Conservation (phyloP, 768 basidiomycete species). For the Boletus edulis region DNA sequence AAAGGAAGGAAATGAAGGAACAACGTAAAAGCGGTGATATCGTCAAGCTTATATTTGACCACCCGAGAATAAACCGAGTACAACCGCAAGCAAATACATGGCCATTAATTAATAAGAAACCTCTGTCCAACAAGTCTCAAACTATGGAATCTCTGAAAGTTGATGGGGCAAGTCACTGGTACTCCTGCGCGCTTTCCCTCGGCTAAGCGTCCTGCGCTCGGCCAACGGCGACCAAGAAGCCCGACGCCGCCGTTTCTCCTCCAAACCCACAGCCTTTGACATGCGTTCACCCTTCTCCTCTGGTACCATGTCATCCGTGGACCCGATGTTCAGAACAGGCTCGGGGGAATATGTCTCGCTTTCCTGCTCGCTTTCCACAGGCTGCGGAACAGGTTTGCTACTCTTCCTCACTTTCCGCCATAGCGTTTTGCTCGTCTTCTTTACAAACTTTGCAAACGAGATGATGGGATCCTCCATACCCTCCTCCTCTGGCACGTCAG, state of each 20-base stretch:
- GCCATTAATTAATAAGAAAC: too few relatives aligned
- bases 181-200: slow-evolving; percentile 16
- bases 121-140: neutral
- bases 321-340: slow-evolving; percentile 20
- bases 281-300: neutral
- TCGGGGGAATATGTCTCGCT: slow-evolving; percentile 3
- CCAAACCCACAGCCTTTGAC: slow-evolving; percentile 1
- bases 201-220: slow-evolving; percentile 21
- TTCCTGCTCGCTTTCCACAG: too few relatives aligned
- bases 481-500: slow-evolving; percentile 27
- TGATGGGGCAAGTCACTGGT: slow-evolving; percentile 18
- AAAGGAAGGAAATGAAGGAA: neutral
- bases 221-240: slow-evolving; percentile 26
- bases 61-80: too few relatives aligned
- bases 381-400: slow-evolving; percentile 14
- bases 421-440: slow-evolving; percentile 35
- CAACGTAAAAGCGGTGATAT: too few relatives aligned
- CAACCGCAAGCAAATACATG: too few relatives aligned
- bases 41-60: too few relatives aligned
- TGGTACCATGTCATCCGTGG: slow-evolving; percentile 15
- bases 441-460: slow-evolving; percentile 49
- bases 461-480: slow-evolving; percentile 47
- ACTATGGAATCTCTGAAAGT: slow-evolving; percentile 76
- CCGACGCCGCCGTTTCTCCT: slow-evolving; percentile 12
- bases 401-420: slow-evolving; percentile 52